phyloP scores from a whole-genome alignment of 441 rosid species.

The Populus trichocarpa region DNA sequence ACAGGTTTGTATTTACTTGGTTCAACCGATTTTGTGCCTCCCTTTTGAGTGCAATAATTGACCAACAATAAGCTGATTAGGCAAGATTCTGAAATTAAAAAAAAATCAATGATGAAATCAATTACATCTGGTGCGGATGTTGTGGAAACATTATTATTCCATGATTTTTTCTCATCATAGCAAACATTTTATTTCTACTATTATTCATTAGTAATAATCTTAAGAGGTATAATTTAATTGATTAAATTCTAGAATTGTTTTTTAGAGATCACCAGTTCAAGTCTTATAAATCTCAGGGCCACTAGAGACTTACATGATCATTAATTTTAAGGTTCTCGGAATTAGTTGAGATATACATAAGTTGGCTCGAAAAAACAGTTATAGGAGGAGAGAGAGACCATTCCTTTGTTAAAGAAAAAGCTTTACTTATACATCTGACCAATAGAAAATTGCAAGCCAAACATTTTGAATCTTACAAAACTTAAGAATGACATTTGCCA shows the following conservation, averaged over 20 bases:
- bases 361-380: too few relatives aligned
- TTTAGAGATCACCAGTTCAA: too few relatives aligned
- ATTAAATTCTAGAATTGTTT: too few relatives aligned
- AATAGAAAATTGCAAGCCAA: not conserved
- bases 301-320: too few relatives aligned
- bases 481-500: not conserved
- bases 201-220: too few relatives aligned
- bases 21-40: not conserved
- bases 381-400: not conserved
- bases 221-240: too few relatives aligned
- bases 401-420: not conserved
- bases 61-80: not conserved
- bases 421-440: not conserved
- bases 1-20: not conserved
- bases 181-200: not conserved
- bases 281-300: too few relatives aligned
- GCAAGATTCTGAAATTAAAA: too few relatives aligned
- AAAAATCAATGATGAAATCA: too few relatives aligned
- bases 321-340: rapidly evolving
- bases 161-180: not conserved
- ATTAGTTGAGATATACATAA: too few relatives aligned
- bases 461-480: not conserved
- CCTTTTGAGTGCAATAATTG: not conserved
- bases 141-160: not conserved
- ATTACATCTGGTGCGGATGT: not conserved